Conservation (phyloP, 75 land plant genomes). For the Picea sitchensis region DNA sequence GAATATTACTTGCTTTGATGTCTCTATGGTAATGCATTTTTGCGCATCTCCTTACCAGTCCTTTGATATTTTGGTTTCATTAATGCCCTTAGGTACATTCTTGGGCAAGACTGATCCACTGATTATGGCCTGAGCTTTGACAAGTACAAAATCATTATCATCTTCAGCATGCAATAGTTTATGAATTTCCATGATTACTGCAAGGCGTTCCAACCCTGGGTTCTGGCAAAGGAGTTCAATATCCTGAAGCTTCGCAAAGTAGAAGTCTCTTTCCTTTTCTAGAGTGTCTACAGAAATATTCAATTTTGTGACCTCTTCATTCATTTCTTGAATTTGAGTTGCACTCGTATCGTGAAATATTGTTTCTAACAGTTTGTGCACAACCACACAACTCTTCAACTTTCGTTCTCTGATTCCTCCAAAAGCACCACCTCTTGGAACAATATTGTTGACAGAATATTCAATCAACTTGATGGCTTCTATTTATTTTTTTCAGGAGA, state of each 20-base stretch:
- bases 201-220: conserved; percentile 51
- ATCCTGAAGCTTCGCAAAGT: conserved; percentile 87
- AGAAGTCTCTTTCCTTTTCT: conserved; percentile 96
- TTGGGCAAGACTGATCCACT: too few relatives aligned
- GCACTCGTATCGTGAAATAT: conserved; percentile 64
- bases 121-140: too few relatives aligned
- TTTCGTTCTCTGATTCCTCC: conserved; percentile 53
- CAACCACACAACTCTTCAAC: conserved; percentile 73
- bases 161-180: too few relatives aligned
- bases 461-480: conserved; percentile 73
- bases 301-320: conserved; percentile 65
- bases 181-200: conserved; percentile 15
- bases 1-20: too few relatives aligned
- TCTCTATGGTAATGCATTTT: too few relatives aligned
- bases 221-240: conserved; percentile 88
- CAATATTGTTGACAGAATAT: conserved; percentile 46
- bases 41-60: too few relatives aligned
- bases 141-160: too few relatives aligned
- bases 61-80: too few relatives aligned
- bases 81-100: too few relatives aligned
- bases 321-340: too few relatives aligned
- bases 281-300: conserved; percentile 80
- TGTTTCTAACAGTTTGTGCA: conserved; percentile 59
- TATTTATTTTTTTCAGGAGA: too few relatives aligned
- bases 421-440: conserved; percentile 38